Base-by-base conservation (phyloP, 148 eudicot species). In the Limonium bicolor region DNA sequence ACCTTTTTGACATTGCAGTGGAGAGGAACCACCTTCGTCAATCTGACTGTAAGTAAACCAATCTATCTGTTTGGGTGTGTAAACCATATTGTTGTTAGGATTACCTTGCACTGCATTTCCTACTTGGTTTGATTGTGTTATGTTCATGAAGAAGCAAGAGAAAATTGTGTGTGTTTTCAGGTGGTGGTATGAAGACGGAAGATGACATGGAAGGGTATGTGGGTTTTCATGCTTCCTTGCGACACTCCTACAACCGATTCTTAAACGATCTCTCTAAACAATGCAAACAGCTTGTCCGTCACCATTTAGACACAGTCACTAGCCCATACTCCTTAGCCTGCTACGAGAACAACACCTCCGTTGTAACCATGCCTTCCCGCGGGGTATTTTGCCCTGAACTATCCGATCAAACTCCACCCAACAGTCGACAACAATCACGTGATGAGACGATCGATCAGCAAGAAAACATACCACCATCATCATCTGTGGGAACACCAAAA, bases 281-380 rank as follows among this genome's bases (percentile, higher is more conserved):
- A 59, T 85, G 99, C 69, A 85, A 90, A 61, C 76, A 85, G 57
- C 72, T 90, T 16, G 82, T 85, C 27, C 57, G 85, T 25, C 94
- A 90, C 64, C 99, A 90, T 59, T 88, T 90, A 62, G 99, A 90
- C 65, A 84, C 95, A 56, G 95, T 81, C 3, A 85, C 99, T 50
- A 90, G 99, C 62, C 94, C 94, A 15, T 90, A 85, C 51, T 90
- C 93, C 59, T 80, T 67, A 46, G 80, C 86, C 36, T 90, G 85
- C 62, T 81, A 81, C 35, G 94, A 81, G 54, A 71, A 48, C 51
- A 72, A 29, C 65, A 49, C 58, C 64, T 54, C 48, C 76, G 60
- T 61, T 58, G n/a, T 24, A 67, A 55, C 69, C 80, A 77, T 49
- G 46, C 65, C n/a, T 48, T 72, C 78, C 15, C 53, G 74, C 50